Base-by-base conservation (phyloP, 73 alveolate genomes). In the Symbiodinium natans region DNA sequence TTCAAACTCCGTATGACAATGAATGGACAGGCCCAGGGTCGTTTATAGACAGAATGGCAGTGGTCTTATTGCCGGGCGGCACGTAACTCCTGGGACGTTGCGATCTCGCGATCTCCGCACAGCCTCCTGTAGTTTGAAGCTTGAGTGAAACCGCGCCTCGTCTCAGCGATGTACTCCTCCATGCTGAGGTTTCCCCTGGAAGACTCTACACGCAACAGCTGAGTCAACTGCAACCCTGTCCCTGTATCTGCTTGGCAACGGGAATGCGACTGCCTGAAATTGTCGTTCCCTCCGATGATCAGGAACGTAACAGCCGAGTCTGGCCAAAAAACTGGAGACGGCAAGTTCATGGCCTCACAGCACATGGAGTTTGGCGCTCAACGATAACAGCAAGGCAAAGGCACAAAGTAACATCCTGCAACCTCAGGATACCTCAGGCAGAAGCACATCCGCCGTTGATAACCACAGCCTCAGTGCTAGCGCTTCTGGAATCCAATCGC, bases 251-350 rank as follows among this genome's bases (percentile, higher is more conserved):
- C n/a, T n/a, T n/a, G n/a, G 59, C 59, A 46, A 13, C 59, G 59
- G 13, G 6, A 13, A 6, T 13, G 13, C 6, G 23, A 41, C 38
- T 5, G 88, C 96, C 96, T 90, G 96, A 90, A 90, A 77, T 90
- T 90, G 96, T 90, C 96, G 75, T 90, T 90, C n/a, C 96, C 96
- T 6, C 96, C 96, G 48, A 90, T 90, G 88, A 90, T 87, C 25
- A 82, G 75, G 27, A 90, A 90, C 38, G 36, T 82, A 74, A 90
- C 96, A 40, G 73, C 83, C 46, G 59, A 6, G 80, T 86, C 94
- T 33, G 94, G 94, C 94, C 94, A 86, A 4, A 36, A 25, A 40
- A 42, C 77, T 8, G 94, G 84, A 23, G 94, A 38, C 3, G 94
- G 94, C 74, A 86, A 80, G 63, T 86, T 86, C 94, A 86, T 86